A percentile compares a stretch with the other conserved stretches of the same genome.
Evolutionary conservation across 495 filamentous ascomycete species (phyloP).

Genomic region (Trichoderma reesei): DNA sequence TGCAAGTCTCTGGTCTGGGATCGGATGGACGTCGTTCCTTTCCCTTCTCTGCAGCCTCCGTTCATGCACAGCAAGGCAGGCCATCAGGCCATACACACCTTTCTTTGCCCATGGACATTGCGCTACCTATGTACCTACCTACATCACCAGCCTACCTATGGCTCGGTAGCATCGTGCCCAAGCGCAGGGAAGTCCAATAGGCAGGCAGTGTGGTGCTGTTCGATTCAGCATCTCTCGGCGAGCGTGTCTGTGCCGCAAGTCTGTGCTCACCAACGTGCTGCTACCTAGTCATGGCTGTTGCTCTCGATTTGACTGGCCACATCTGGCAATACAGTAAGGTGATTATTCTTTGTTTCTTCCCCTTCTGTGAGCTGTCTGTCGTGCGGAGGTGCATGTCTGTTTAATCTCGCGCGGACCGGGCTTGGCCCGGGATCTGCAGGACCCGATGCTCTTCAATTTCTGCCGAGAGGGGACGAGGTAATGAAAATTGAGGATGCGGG

Average conservation of each 20-base stretch:
- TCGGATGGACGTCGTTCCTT: background rate
- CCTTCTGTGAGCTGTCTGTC: background rate
- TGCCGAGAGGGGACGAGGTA: background rate
- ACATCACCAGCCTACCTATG: too few species aligned
- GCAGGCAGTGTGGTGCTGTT: background rate
- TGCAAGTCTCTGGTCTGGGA: background rate
- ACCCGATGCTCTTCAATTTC: background rate
- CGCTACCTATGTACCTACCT: too few species aligned
- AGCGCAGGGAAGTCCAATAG: background rate
- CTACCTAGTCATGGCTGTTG: background rate
- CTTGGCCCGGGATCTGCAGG: background rate
- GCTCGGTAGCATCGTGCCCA: too few species aligned
- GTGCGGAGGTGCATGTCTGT: background rate
- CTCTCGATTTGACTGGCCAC: background rate
- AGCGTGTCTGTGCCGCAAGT: background rate
- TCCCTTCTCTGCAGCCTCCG: background rate
- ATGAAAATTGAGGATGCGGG: background rate
- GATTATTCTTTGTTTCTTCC: background rate
- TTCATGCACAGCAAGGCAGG: background rate
- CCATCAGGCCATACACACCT: background rate
- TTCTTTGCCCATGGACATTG: background rate
- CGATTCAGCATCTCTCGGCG: background rate
- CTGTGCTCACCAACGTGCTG: background rate
- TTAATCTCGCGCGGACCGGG: conserved; percentile 4
- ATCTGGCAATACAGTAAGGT: background rate